Base-by-base conservation (phyloP, 108 stramenopile genomes). In the Nitzschia palea region DNA sequence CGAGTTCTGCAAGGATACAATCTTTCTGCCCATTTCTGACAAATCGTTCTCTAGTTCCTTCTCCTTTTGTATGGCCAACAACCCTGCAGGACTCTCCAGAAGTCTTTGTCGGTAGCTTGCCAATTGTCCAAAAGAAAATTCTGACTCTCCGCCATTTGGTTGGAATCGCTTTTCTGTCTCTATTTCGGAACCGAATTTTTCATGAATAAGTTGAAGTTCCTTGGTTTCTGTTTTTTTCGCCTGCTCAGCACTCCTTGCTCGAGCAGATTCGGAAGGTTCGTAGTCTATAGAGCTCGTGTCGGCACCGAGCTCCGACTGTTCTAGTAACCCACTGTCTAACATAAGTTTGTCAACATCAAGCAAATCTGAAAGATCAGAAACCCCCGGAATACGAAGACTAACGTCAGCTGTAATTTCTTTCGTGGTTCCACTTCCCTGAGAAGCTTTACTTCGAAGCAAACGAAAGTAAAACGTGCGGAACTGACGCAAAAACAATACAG, bases 401-500 rank as follows among this genome's bases (percentile, higher is more conserved):
- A 84, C 70, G 3, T 86, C 86, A 6, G 79, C 55, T 14, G 84
- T 86, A 20, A 62, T 55, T 22, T 60, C 51, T 43, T 48, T 55
- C n/a, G 58, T 70, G 26, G 58, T 60, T 12, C 86, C 87, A 42
- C 68, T 80, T 26, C 86, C 93, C 26, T 88, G 88, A 1, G 80
- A 65, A 20, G 88, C 88, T 68, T 84, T 91, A 59, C 86, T 81
- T 48, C 64, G 72, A 54, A 88, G 42, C 29, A 90, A 70, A 36
- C 85, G 60, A 32, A 81, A 71, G 68, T 91, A 93, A 54, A 93
- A 93, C 14, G 85, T 79, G 22, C 91, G 84, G 56, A 91, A 90
- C 57, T 91, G 95, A 45, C 91, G 57, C 27, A 95, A 59, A 63
- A 95, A 95, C 26, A 87, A 74, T 1, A 87, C 86, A 28, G 95